Conservation (phyloP, 148 eudicot species). For the Bassia scoparia region DNA sequence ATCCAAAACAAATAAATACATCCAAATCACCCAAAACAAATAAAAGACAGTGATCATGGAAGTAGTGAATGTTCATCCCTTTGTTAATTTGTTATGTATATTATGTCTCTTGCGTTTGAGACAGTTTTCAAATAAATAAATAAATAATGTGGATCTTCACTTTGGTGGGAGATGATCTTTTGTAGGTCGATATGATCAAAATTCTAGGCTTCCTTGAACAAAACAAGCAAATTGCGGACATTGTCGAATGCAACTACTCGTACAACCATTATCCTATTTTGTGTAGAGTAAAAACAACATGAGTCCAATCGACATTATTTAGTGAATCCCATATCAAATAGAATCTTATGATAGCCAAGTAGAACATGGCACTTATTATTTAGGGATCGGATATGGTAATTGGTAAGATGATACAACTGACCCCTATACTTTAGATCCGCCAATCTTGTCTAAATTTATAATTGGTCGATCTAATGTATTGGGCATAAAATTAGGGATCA, state of each 20-base stretch:
- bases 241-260: neutral
- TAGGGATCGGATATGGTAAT: neutral
- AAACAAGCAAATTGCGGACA: slow-evolving; percentile 1
- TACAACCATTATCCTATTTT: neutral
- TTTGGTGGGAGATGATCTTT: slow-evolving; percentile 14
- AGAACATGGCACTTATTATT: neutral
- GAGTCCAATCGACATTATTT: neutral
- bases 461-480: too few relatives aligned
- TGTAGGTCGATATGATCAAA: slow-evolving; percentile 14
- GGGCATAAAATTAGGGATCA: too few relatives aligned
- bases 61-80: too few relatives aligned
- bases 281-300: neutral
- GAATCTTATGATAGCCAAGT: neutral
- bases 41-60: too few relatives aligned
- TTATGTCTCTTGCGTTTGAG: too few relatives aligned
- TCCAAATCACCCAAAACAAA: too few relatives aligned
- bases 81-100: too few relatives aligned
- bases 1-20: too few relatives aligned
- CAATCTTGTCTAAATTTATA: neutral
- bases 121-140: too few relatives aligned
- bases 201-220: slow-evolving; percentile 16
- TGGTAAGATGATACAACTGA: neutral
- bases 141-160: slow-evolving; percentile 7
- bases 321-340: neutral
- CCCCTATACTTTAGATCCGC: too few relatives aligned